Evolutionary conservation across 2,329 filamentous ascomycete genomes (phyloP), one percentile per base, ranked within the genome.

Genomic region (Venturia oleaginea): DNA sequence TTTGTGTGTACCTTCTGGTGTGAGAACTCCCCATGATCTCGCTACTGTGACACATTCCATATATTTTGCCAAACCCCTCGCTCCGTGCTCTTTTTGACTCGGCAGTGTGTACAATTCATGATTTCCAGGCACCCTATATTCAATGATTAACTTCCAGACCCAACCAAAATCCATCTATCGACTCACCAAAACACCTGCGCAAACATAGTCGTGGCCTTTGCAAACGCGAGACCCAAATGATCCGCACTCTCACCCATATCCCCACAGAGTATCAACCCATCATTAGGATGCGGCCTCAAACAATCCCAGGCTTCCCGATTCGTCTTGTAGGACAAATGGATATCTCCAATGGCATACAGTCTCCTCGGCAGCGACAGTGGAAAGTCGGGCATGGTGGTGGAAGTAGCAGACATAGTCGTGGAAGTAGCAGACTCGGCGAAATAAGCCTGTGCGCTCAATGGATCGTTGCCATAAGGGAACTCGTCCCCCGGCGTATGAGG

Each of bases 51-150:
- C 75, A 70, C 83, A 85, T 61, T 81, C 78, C 65, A 77, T 72
- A 72, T 85, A 85, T 70, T 84, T 85, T 59, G 72, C 75, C 69
- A 81, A 79, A 64, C 83, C 83, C 4, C 77, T 71, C 3, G 78
- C 72, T 4, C 71, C 73, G 43, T 59, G 34, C 17, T 61, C 32
- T 57, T 75, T 72, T 30, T 76, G 69, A 4, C 74, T 70, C 0
- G 77, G 75, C 63, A 83, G 70, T 1, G 80, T 82, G 71, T 84
- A 85, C 15, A 85, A 76, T 73, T 85, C 83, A 68, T 85, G 83
- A 69, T 85, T 85, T 5, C 83, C 83, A 0, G 83, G 83, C 11
- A 57, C 51, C 51, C 51, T 57, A n/a, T 13, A 51, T n/a, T n/a
- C 27, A 19, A 34, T 5, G 3, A n/a, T 57, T 57, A 85, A 76